These are phyloP conservation scores for Podospora bellae-mahoneyi DNA, from an alignment of 495 filamentous ascomycete species.

Conservation along the genomic window DNA sequence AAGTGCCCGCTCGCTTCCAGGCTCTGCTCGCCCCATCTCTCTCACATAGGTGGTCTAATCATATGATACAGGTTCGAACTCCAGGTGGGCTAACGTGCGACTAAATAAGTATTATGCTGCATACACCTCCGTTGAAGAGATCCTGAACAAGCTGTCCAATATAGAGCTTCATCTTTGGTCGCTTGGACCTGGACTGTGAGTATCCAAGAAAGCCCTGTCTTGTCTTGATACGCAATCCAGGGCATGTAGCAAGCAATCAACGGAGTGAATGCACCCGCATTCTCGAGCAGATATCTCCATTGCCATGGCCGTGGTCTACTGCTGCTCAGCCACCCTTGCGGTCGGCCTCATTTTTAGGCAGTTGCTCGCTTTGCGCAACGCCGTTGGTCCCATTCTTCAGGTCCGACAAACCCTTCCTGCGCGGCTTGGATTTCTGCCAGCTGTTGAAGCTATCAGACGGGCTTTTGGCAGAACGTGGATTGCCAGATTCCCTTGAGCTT, in stretches of 20 bases:
- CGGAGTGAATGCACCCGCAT: not conserved
- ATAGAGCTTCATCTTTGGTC: conserved; percentile 20
- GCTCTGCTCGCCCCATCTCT: not conserved
- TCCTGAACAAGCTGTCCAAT: conserved; percentile 34
- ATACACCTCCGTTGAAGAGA: conserved; percentile 15
- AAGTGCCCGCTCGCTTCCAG: not conserved
- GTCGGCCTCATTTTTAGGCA: conserved; percentile 49
- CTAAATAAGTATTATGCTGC: conserved; percentile 12
- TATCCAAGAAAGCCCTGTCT: conserved; percentile 33
- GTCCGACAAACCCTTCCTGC: conserved; percentile 45
- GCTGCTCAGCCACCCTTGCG: conserved; percentile 50
- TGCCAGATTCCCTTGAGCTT: conserved; percentile 42
- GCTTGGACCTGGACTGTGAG: conserved; percentile 8
- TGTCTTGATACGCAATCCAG: not conserved
- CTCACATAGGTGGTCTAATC: not conserved
- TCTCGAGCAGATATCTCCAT: not conserved
- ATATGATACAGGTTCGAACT: conserved; percentile 14
- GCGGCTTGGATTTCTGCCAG: conserved; percentile 50
- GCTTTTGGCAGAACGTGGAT: conserved; percentile 47
- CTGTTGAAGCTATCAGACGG: conserved; percentile 41
- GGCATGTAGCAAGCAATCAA: not conserved
- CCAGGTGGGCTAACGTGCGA: not conserved
- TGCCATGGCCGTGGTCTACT: not conserved
- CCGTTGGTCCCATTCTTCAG: conserved; percentile 36
- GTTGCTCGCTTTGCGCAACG: conserved; percentile 43